Conservation (phyloP, 176 grass and related monocot species). For the Bothriochloa decipiens region DNA sequence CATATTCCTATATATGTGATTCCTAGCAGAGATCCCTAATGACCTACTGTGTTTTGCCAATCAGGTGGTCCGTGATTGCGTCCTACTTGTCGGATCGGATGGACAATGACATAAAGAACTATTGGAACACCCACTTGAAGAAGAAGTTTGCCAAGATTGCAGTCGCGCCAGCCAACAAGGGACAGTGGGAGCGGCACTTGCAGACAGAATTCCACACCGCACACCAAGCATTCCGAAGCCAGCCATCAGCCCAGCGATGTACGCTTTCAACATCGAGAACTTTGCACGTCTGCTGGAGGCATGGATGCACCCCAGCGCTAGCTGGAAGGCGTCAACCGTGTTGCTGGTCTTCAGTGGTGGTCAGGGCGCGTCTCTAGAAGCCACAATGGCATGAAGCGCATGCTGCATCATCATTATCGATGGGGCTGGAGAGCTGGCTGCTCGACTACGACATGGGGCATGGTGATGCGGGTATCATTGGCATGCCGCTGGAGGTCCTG, state of each 20-base stretch:
- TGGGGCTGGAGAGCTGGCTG: slow-evolving; percentile 76
- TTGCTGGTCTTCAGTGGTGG: slow-evolving; percentile 32
- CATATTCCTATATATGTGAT: not conserved
- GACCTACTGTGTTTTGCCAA: not conserved
- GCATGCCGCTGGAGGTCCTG: slow-evolving; percentile 54
- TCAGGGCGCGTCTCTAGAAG: slow-evolving; percentile 48
- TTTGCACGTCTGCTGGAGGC: slow-evolving; percentile 72
- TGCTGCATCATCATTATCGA: slow-evolving; percentile 34
- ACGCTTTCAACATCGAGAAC: slow-evolving; percentile 77
- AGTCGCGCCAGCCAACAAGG: slow-evolving; percentile 45
- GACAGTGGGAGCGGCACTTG: slow-evolving; percentile 77
- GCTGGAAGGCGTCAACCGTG: not conserved
- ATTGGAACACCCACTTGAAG: slow-evolving; percentile 97
- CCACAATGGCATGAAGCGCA: slow-evolving; percentile 25
- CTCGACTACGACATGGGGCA: slow-evolving; percentile 66
- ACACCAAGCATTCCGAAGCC: slow-evolving; percentile 55
- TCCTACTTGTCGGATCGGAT: slow-evolving; percentile 82
- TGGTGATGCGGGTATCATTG: slow-evolving; percentile 50
- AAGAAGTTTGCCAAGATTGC: slow-evolving; percentile 59
- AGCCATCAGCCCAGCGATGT: slow-evolving; percentile 19
- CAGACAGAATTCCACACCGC: slow-evolving; percentile 88
- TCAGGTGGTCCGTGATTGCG: slow-evolving; percentile 78
- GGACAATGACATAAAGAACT: slow-evolving; percentile 97
- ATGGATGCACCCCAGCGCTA: slow-evolving; percentile 47
- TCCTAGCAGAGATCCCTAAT: not conserved